Evolutionary conservation across 1,139 yeast species (phyloP).

Genomic region (Zygosaccharomyces pseudobailii): DNA sequence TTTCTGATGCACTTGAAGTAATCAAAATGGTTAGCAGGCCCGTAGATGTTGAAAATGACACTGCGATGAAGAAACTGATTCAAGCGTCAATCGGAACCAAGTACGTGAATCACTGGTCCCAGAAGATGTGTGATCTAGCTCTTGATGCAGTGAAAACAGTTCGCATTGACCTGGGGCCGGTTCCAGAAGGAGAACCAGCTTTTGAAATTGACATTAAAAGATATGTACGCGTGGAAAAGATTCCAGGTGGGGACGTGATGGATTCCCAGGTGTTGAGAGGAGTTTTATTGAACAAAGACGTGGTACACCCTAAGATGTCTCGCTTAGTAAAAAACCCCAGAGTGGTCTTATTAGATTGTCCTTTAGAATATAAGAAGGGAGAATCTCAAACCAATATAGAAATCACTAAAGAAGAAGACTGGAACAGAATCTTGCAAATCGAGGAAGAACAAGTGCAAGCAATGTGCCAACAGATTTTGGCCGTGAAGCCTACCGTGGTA

Average conservation of each 20-base stretch:
- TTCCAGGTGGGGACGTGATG: conserved; percentile 95
- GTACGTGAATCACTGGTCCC: conserved; percentile 87
- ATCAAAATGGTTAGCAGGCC: conserved; percentile 81
- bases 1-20: conserved; percentile 83
- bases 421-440: conserved; percentile 91
- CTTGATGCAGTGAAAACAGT: conserved; percentile 87
- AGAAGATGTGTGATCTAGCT: conserved; percentile 85
- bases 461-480: conserved; percentile 79
- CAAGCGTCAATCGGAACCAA: conserved; percentile 94
- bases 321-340: conserved; percentile 85
- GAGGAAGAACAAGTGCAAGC: conserved; percentile 95
- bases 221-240: conserved; percentile 88
- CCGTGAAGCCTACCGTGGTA: conserved; percentile 87
- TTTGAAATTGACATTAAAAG: conserved; percentile 86
- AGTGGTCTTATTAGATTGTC: conserved; percentile 86
- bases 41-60: conserved; percentile 78
- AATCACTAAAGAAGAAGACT: conserved; percentile 92
- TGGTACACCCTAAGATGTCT: conserved; percentile 96
- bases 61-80: conserved; percentile 81
- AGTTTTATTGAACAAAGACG: conserved; percentile 89
- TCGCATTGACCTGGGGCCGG: conserved; percentile 56
- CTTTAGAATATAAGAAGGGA: conserved; percentile 97
- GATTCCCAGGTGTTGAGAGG: conserved; percentile 89
- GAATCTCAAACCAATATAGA: conserved; percentile 98
- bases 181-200: conserved; percentile 41